Conservation (phyloP, 2,329 filamentous ascomycete genomes). For the Alternaria conjuncta region DNA sequence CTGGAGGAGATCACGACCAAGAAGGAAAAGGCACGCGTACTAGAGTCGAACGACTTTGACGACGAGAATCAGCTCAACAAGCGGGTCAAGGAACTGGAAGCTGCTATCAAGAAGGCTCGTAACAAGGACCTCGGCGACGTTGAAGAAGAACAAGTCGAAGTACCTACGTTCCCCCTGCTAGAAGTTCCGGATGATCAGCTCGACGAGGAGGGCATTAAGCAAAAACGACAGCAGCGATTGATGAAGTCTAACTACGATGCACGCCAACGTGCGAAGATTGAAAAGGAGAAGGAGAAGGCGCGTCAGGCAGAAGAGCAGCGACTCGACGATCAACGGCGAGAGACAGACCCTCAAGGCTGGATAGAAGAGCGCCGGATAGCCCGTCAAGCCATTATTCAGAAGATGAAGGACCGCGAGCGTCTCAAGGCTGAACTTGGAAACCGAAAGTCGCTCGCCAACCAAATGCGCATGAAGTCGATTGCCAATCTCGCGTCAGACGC, state of each 20-base stretch:
- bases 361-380: conserved; percentile 79
- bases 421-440: conserved; percentile 95
- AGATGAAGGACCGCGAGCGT: conserved; percentile 91
- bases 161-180: conserved; percentile 84
- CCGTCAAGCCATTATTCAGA: conserved; percentile 72
- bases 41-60: conserved; percentile 91
- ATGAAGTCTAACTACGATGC: conserved; percentile 96
- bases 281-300: conserved; percentile 92
- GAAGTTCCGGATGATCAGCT: conserved; percentile 91
- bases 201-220: conserved; percentile 87
- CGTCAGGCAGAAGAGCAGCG: conserved; percentile 82
- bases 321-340: conserved; percentile 80
- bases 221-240: conserved; percentile 89
- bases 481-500: conserved; percentile 93
- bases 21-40: conserved; percentile 75
- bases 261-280: conserved; percentile 88
- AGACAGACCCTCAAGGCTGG: conserved; percentile 86
- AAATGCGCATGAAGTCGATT: conserved; percentile 98
- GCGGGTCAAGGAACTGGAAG: conserved; percentile 86
- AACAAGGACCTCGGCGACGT: conserved; percentile 91
- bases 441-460: conserved; percentile 92
- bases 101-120: conserved; percentile 84
- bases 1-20: conserved; percentile 81
- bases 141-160: conserved; percentile 77
- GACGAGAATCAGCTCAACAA: conserved; percentile 87